Conservation (phyloP, 768 basidiomycete species). For the Cyclocybe cylindracea region DNA sequence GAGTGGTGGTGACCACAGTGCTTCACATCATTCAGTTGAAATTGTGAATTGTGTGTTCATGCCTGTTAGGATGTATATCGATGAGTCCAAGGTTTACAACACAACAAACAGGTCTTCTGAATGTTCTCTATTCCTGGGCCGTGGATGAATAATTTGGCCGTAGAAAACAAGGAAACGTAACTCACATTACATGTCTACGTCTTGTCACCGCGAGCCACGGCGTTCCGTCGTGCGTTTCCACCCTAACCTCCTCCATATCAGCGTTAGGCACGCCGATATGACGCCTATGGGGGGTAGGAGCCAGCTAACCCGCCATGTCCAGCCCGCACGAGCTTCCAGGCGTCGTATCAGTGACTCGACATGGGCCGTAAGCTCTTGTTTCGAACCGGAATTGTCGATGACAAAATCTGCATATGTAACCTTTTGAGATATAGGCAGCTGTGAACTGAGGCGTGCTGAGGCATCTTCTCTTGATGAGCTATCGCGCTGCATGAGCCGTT, state of each 20-base stretch:
- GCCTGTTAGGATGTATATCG: no score
- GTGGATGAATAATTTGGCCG: no score
- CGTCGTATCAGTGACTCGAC: conserved; percentile 48
- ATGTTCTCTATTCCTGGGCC: no score
- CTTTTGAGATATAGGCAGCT: conserved; percentile 80
- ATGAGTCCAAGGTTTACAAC: no score
- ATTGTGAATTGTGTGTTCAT: no score
- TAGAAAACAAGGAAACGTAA: no score
- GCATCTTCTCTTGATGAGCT: conserved; percentile 67
- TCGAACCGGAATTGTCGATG: conserved; percentile 85
- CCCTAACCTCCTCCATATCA: conserved; percentile 23
- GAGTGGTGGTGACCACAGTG: no score
- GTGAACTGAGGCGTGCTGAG: conserved; percentile 70
- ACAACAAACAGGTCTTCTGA: no score
- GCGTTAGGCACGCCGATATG: conserved; percentile 38
- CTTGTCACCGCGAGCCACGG: no score
- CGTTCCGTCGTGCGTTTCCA: no score
- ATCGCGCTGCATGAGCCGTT: conserved; percentile 81
- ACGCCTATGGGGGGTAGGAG: conserved; percentile 56
- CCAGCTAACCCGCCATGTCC: conserved; percentile 64
- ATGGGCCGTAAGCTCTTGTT: conserved; percentile 60
- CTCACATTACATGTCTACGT: no score
- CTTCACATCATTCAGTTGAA: no score
- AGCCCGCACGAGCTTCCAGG: conserved; percentile 49
- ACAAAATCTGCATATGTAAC: conserved; percentile 83